Evolutionary conservation across 1,284 basidiomycete genomes (phyloP).

Genomic region (Austroboletus niveus): DNA sequence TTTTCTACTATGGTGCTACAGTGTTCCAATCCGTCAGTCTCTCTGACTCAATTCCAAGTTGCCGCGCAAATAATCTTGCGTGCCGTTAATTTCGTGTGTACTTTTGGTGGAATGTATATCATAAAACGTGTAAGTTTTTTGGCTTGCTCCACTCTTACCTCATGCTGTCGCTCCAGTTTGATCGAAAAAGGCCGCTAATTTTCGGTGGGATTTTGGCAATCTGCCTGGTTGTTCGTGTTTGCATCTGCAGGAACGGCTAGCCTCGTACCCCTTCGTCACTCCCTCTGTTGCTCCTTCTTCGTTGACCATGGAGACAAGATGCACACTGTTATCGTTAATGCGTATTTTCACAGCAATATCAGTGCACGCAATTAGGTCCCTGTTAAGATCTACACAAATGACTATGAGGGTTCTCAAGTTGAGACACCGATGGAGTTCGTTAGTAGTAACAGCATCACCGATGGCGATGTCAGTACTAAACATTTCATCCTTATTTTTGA

Average conservation of each 20-base stretch:
- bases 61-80: slow-evolving; percentile 74
- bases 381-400: too few relatives aligned
- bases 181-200: slow-evolving; percentile 61
- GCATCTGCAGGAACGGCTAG: slow-evolving; percentile 68
- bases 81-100: slow-evolving; percentile 68
- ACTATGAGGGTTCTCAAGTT: too few relatives aligned
- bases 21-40: slow-evolving; percentile 71
- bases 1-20: slow-evolving; percentile 72
- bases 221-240: slow-evolving; percentile 75
- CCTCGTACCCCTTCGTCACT: too few relatives aligned
- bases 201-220: slow-evolving; percentile 71
- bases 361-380: too few relatives aligned
- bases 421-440: too few relatives aligned
- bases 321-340: too few relatives aligned
- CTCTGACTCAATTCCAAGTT: slow-evolving; percentile 48
- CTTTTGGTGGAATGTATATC: slow-evolving; percentile 67
- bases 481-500: too few relatives aligned
- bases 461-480: too few relatives aligned
- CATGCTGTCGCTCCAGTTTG: slow-evolving; percentile 42
- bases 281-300: too few relatives aligned
- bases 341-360: too few relatives aligned
- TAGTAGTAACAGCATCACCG: too few relatives aligned
- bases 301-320: too few relatives aligned
- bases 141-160: neutral
- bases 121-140: slow-evolving; percentile 53